These are phyloP conservation scores for Thelonectria olida DNA, from an alignment of 2,329 filamentous ascomycete species.

Conservation along the genomic window DNA sequence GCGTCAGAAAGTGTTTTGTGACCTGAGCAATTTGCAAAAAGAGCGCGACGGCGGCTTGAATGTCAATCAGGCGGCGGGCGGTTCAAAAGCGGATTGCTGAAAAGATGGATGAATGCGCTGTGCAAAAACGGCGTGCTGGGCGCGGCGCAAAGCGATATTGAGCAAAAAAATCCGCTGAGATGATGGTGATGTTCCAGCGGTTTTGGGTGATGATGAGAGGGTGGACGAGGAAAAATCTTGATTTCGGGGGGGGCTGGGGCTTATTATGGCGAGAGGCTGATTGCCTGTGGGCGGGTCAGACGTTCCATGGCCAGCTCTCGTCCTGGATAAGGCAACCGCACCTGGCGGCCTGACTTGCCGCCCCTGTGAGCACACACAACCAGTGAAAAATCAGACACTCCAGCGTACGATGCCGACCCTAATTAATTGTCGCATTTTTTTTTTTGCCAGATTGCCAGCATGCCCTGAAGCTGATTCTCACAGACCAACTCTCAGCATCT, in stretches of 20 bases:
- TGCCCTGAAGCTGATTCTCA: no score
- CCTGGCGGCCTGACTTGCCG: no score
- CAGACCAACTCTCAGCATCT: no score
- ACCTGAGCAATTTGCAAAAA: slow-evolving; percentile 4
- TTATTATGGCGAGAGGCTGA: no score
- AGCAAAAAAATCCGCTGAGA: slow-evolving; percentile 19
- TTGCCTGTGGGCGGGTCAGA: no score
- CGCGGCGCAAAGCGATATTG: slow-evolving; percentile 16
- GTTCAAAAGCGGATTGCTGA: slow-evolving; percentile 1
- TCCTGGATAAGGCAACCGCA: no score
- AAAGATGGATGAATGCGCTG: neutral
- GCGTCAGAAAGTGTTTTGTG: slow-evolving; percentile 1
- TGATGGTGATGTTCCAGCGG: slow-evolving; percentile 38
- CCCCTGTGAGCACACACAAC: no score
- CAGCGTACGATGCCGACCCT: no score
- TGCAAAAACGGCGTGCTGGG: slow-evolving; percentile 29
- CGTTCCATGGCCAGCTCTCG: no score
- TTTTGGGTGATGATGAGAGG: slow-evolving; percentile 41
- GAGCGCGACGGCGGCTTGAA: slow-evolving; percentile 4
- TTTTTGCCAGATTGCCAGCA: no score
- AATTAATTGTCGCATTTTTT: neutral
- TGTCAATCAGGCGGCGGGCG: neutral
- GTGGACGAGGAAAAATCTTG: slow-evolving; percentile 40
- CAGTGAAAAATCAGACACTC: no score
- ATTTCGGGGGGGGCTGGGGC: no score